Evolutionary conservation across 352 stramenopile genomes (phyloP).

Genomic region (Phytopythium cucurbitacearum): DNA sequence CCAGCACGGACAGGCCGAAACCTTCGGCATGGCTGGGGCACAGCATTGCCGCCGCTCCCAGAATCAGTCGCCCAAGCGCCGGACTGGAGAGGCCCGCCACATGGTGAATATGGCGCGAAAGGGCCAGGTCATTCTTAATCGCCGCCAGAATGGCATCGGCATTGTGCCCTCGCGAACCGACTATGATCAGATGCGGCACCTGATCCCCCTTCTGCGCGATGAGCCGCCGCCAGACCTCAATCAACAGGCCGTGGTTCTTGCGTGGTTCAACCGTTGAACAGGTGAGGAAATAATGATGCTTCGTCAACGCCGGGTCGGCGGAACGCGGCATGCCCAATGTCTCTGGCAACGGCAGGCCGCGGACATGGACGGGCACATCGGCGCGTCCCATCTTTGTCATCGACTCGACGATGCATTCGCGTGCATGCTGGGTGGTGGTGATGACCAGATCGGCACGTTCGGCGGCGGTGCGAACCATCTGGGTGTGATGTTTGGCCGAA

Average conservation of each 20-base stretch:
- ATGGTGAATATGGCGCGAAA: constrained; percentile 6
- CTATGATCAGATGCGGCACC: constrained; percentile 5
- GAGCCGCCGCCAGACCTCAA: constrained; percentile 4
- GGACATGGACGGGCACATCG: constrained; percentile 5
- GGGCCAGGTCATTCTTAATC: constrained; percentile 5
- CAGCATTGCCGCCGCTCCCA: constrained; percentile 4
- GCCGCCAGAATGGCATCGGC: constrained; percentile 4
- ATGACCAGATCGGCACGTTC: constrained; percentile 5
- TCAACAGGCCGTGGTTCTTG: constrained; percentile 5
- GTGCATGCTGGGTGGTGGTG: constrained; percentile 5
- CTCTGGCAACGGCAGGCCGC: constrained; percentile 4
- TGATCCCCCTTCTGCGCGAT: constrained; percentile 5
- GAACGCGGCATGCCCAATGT: constrained; percentile 5
- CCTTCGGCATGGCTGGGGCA: constrained; percentile 4
- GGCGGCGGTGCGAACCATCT: constrained; percentile 4
- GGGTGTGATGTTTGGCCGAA: constrained; percentile 5
- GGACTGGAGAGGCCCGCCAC: constrained; percentile 4
- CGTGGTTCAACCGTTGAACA: constrained; percentile 5
- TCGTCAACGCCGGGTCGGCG: constrained; percentile 4
- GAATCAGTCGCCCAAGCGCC: constrained; percentile 5
- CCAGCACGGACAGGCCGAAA: constrained; percentile 5
- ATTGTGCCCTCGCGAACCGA: constrained; percentile 5
- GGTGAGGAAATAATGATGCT: constrained; percentile 6
- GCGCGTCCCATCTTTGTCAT: constrained; percentile 5
- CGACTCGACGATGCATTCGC: constrained; percentile 5